Conservation (phyloP, 306 rosid species). For the Lathyrus oleraceus region DNA sequence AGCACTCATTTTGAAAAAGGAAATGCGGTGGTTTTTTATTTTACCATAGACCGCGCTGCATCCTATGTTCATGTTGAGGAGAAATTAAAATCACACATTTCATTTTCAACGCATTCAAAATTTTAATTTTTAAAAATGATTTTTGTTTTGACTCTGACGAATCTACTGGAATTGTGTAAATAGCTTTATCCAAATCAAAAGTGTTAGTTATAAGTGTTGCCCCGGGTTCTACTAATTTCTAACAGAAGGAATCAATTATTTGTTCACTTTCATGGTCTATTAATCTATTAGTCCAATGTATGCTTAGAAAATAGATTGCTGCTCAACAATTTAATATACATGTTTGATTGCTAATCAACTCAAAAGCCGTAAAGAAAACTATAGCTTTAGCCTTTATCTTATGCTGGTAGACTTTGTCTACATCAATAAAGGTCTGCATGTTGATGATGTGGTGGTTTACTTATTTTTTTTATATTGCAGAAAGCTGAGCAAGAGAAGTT, state of each 20-base stretch:
- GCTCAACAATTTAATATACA: slow-evolving; percentile 11
- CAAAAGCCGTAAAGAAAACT: background rate
- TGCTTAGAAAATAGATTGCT: slow-evolving; percentile 6
- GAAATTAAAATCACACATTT: background rate
- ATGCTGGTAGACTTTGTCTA: slow-evolving; percentile 1
- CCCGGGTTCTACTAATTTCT: background rate
- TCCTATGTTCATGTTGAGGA: slow-evolving; percentile 13
- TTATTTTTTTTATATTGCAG: slow-evolving; percentile 53
- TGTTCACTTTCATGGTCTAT: background rate
- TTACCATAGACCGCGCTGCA: background rate
- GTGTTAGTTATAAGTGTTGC: background rate
- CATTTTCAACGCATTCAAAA: background rate
- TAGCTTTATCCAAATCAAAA: background rate
- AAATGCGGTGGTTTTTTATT: slow-evolving; percentile 1
- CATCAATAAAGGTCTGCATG: slow-evolving; percentile 17
- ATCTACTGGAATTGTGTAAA: slow-evolving; percentile 7
- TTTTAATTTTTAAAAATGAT: slow-evolving; percentile 1
- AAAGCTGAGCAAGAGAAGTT: slow-evolving; percentile 79
- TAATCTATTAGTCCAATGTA: background rate
- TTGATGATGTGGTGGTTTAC: slow-evolving; percentile 6
- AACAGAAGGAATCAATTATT: background rate
- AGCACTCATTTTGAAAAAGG: background rate
- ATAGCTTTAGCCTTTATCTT: background rate
- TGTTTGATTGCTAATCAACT: slow-evolving; percentile 5
- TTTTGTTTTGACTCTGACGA: slow-evolving; percentile 5